A percentile compares a stretch with the other conserved stretches of the same genome.
Conservation (phyloP, 1,284 basidiomycete species). For the Malassezia arunalokei region DNA sequence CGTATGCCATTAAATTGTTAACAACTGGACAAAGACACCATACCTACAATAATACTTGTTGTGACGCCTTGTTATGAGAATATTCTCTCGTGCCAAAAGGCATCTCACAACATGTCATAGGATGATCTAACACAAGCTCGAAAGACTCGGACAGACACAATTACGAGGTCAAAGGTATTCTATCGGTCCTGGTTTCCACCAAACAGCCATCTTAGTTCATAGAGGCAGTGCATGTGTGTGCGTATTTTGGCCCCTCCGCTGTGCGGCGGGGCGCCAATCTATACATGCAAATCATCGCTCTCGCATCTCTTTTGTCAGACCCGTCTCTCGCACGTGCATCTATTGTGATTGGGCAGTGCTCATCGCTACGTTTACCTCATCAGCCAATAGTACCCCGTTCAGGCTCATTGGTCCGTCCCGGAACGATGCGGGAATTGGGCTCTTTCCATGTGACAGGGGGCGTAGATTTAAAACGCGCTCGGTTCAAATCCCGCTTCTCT, state of each 20-base stretch:
- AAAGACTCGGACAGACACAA: background rate
- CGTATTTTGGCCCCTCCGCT: background rate
- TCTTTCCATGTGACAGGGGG: background rate
- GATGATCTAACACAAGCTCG: background rate
- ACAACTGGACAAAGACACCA: background rate
- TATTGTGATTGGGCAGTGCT: background rate
- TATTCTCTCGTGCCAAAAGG: background rate
- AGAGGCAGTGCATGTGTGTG: background rate
- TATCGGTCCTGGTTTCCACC: background rate
- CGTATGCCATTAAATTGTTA: background rate
- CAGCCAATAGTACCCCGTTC: background rate
- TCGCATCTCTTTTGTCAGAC: background rate
- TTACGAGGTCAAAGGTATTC: background rate
- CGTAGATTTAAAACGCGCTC: background rate
- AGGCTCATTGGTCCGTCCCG: background rate
- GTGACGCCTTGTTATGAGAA: background rate
- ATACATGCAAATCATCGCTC: background rate
- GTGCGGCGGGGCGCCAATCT: background rate
- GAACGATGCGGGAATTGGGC: background rate
- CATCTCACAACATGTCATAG: background rate
- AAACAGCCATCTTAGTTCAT: background rate
- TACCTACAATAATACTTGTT: background rate
- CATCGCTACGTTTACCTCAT: background rate
- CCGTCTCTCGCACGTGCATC: background rate
- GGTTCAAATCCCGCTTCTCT: background rate